Percentiles rank a stretch among this genome's conserved stretches.
Conservation (phyloP, 129 eudicot species). For the Ambrosia trifida region DNA sequence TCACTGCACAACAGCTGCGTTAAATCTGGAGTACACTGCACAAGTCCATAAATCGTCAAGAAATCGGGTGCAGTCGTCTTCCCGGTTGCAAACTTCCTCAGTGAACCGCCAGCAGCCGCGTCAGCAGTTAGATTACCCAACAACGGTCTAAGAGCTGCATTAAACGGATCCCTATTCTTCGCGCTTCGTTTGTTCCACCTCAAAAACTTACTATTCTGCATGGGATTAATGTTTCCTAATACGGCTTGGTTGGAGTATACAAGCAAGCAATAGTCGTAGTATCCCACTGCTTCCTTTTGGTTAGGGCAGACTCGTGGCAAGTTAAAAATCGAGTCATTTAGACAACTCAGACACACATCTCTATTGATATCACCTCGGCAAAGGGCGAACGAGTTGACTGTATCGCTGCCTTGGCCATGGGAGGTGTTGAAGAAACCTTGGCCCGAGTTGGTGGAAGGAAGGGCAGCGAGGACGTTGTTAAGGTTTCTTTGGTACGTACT, state of each 20-base stretch:
- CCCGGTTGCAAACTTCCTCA: background rate
- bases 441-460: slow-evolving; percentile 4
- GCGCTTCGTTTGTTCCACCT: background rate
- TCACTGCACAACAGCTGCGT: background rate
- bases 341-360: background rate
- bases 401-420: background rate
- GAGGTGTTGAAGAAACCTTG: background rate
- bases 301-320: background rate
- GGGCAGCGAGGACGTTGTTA: background rate
- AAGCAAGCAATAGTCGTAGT: background rate
- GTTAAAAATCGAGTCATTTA: background rate
- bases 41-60: background rate
- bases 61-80: background rate
- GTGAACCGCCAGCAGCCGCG: background rate
- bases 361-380: background rate
- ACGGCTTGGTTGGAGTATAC: background rate
- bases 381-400: background rate
- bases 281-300: background rate
- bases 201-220: background rate
- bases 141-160: background rate
- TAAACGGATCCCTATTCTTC: background rate
- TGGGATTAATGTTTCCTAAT: background rate
- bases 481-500: background rate
- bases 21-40: slow-evolving; percentile 1
- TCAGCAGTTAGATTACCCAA: background rate